These are phyloP conservation scores for Cystofilobasidium bisporidii DNA, from an alignment of 768 basidiomycete genomes.

Conservation along the genomic window DNA sequence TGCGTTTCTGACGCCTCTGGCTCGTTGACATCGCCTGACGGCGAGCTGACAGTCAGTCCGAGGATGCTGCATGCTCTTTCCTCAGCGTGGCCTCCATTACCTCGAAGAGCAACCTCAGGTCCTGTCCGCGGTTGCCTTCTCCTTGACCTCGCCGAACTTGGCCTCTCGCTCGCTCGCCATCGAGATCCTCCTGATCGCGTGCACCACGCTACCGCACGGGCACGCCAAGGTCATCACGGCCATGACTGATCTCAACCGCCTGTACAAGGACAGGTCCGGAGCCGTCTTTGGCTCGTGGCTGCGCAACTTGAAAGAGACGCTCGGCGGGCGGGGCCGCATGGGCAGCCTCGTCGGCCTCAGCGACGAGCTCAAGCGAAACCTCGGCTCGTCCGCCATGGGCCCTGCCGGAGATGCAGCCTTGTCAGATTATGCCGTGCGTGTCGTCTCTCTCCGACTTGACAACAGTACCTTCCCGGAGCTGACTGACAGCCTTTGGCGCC, in stretches of 20 bases:
- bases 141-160: slow-evolving; percentile 70
- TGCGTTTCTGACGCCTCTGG: slow-evolving; percentile 10
- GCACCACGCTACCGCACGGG: slow-evolving; percentile 30
- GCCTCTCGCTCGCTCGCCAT: slow-evolving; percentile 65
- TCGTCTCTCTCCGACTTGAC: background rate
- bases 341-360: slow-evolving; percentile 91
- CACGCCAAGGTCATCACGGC: background rate
- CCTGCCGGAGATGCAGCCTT: slow-evolving; percentile 42
- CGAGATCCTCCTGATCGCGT: slow-evolving; percentile 67
- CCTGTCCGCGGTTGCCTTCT: slow-evolving; percentile 68
- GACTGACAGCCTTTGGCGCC: background rate
- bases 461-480: too few relatives aligned
- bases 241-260: slow-evolving; percentile 1
- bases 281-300: slow-evolving; percentile 62
- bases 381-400: slow-evolving; percentile 20
- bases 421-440: slow-evolving; percentile 75
- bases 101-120: slow-evolving; percentile 64
- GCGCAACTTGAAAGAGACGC: slow-evolving; percentile 60
- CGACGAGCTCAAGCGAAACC: slow-evolving; percentile 59
- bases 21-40: too few relatives aligned
- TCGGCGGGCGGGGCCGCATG: slow-evolving; percentile 84
- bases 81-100: slow-evolving; percentile 13
- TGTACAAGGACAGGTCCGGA: background rate
- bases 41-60: too few relatives aligned
- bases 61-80: background rate